Evolutionary conservation across 2,329 filamentous ascomycete genomes (phyloP).

Genomic region (Xylariaceae sp.): DNA sequence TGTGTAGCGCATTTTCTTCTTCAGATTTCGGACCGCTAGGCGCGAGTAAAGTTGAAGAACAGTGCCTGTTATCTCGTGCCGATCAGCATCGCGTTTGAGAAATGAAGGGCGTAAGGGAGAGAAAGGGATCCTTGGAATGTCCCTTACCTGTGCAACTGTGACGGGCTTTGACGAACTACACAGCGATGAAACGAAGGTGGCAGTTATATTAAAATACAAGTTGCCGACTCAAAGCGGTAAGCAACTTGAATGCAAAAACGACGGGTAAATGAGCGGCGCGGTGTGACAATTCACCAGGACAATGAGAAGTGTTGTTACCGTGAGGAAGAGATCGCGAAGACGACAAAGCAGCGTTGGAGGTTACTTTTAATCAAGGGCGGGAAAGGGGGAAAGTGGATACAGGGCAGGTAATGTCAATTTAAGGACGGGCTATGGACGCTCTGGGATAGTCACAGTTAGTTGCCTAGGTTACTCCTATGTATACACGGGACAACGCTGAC

Average conservation of each 20-base stretch:
- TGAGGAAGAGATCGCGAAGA: conserved; percentile 20
- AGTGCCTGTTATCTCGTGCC: neutral
- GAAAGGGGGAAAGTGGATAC: conserved; percentile 3
- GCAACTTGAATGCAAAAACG: conserved; percentile 11
- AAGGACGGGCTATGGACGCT: too few relatives aligned
- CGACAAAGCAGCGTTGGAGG: conserved; percentile 23
- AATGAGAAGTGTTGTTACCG: conserved; percentile 30
- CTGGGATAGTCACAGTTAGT: too few relatives aligned
- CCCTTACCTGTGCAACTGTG: neutral
- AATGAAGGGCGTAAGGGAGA: conserved; percentile 1
- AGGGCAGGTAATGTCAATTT: too few relatives aligned
- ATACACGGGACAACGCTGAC: too few relatives aligned
- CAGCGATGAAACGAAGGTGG: conserved; percentile 1
- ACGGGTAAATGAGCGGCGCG: conserved; percentile 31
- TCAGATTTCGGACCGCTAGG: neutral
- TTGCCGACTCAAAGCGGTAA: conserved; percentile 17
- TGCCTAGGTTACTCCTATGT: too few relatives aligned
- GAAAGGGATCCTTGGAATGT: conserved; percentile 11
- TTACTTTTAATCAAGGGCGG: conserved; percentile 14
- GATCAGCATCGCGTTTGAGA: conserved; percentile 2
- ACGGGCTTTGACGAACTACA: neutral
- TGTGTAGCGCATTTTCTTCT: conserved; percentile 27
- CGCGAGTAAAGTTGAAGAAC: neutral
- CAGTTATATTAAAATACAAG: conserved; percentile 23
- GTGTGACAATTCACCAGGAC: conserved; percentile 33